Base-by-base conservation (phyloP, 176 grass and related monocot species). In the Avena insularis region DNA sequence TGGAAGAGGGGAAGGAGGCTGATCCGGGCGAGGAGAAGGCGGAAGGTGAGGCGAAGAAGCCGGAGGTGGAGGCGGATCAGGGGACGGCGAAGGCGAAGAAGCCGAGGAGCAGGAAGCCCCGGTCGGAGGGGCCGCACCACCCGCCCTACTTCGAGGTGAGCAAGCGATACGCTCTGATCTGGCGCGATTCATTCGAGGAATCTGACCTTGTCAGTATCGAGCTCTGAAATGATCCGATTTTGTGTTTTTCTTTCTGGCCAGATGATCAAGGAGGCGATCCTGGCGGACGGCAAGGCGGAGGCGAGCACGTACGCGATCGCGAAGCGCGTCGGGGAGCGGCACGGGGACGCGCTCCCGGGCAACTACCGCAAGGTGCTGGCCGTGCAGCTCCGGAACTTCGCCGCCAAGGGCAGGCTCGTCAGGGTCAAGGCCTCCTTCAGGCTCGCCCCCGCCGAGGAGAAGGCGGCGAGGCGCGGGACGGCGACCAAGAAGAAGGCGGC, bases 191-290 rank as follows among this genome's bases (percentile, higher is more conserved):
- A 0, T 45, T 9, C 3, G 0, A 19, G 6, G 3, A 40, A 40
- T 0, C 8, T 0, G 29, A 4, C 3, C 9, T 29, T 0, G 14
- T 23, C 23, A 23, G 23, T 0, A 2, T 23, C 2, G 29, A 3
- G 40, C 46, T 62, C 38, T 86, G 16, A 21, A 36, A 80, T 21
- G 27, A 55, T n/a, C 67, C 48, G 72, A 13, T 50, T 31, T 71
- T 68, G 19, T 38, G 38, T 43, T 43, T 19, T 8, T 4, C 23
- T 13, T 8, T 0, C 1, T 20, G 12, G 1, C 27, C 88, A 98
- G 96, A 98, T 98, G 93, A 95, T 98, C 86, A 95, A 91, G 87
- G 96, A 95, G 50, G 96, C 96, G 67, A 93, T 98, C 65, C 25
- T 87, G 82, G 82, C 91, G 29, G 89, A 79, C 43, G 91, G 86